Base-by-base conservation (phyloP, 495 filamentous ascomycete species). In the Neurospora hispaniola region DNA sequence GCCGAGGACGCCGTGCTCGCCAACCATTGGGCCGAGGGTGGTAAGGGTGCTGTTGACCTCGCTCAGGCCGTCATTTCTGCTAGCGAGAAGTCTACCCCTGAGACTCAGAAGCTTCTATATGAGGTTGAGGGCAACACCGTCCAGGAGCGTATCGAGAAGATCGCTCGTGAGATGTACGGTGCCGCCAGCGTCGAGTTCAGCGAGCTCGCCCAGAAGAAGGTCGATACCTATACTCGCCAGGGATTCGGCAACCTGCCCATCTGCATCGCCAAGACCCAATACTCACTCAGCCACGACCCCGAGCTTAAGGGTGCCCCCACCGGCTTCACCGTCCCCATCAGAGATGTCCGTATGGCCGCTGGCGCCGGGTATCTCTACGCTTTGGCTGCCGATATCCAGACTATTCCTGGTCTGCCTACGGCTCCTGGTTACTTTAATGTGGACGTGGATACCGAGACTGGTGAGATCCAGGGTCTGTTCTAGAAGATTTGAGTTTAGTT, bases 221-320 rank as follows among this genome's bases (percentile, higher is more conserved):
- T 98, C 74, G 94, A 98, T 78, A 93, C 89, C 31, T 99, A 99
- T 85, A 93, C 90, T 18, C 89, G 90, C 80, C 96, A 98, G 82
- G 96, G 94, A 46, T 96, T 96, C 78, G 89, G 90, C 11, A 93
- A 96, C 77, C 86, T 98, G 73, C 96, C 96, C 4, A 97, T 98
- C 80, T 98, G 95, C 82, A 90, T 98, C 73, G 94, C 95, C 73
- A 99, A 98, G 89, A 98, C 96, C 48, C 96, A 99, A 82, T 99
- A 99, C 83, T 96, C 93, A 31, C 89, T 99, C 74, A 95, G 92
- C 79, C 96, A 98, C 78, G 96, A 99, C 80, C 91, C 94, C 14
- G 88, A 91, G 27, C 86, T 99, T 74, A 99, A 99, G 85, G 96
- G 96, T 69, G 96, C 96, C n/a, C 96, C 96, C 16, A 93, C 91